Percentiles rank a stretch among this genome's conserved stretches.
These are phyloP conservation scores for Symbiodinium natans DNA, from an alignment of 73 alveolate genomes.

Conservation along the genomic window DNA sequence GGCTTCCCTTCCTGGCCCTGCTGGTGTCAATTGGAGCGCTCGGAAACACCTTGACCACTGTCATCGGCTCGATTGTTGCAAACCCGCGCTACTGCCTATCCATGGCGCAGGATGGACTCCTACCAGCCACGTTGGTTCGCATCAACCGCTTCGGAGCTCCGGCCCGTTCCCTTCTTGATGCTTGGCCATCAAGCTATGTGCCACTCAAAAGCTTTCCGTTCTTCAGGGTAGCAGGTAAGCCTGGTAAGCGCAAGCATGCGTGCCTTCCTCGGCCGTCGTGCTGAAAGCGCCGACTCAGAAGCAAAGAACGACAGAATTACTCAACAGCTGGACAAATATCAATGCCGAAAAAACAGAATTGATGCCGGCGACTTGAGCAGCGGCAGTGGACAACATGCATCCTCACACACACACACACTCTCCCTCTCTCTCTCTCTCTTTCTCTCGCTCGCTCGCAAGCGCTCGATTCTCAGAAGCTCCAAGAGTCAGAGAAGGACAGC, in stretches of 20 bases:
- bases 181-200: background rate
- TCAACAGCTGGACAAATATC: too few species aligned
- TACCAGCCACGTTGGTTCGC: conserved; percentile 56
- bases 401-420: background rate
- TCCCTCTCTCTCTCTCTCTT: too few species aligned
- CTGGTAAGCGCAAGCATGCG: too few species aligned
- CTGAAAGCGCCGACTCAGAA: too few species aligned
- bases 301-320: too few species aligned
- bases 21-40: conserved; percentile 67
- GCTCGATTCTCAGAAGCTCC: too few species aligned
- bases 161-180: conserved; percentile 41
- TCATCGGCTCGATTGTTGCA: conserved; percentile 76
- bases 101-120: conserved; percentile 93
- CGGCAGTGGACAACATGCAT: background rate
- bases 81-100: conserved; percentile 51
- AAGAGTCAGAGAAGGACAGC: too few species aligned
- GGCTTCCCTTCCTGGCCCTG: conserved; percentile 30
- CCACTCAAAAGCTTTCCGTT: background rate
- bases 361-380: too few species aligned
- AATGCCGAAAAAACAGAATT: too few species aligned
- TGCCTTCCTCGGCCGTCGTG: too few species aligned
- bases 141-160: conserved; percentile 81
- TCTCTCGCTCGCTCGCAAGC: too few species aligned
- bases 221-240: background rate
- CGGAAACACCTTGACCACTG: conserved; percentile 82